phyloP scores from a whole-genome alignment of 345 rosid genomes.

The Ricinus communis region DNA sequence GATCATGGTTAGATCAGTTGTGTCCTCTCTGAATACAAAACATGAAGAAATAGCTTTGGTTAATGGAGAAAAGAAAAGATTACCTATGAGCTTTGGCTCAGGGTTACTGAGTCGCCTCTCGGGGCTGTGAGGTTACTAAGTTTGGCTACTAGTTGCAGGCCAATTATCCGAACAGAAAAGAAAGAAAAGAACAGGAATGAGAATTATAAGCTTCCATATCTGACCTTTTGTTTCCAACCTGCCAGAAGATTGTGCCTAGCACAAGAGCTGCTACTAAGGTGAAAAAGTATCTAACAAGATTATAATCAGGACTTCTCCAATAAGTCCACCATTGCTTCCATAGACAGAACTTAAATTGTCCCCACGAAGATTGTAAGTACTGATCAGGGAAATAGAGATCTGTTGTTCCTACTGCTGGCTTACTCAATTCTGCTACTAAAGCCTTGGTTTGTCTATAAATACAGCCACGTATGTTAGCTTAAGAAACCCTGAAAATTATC shows the following conservation, averaged over 20 bases:
- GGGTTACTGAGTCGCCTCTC: too few species aligned
- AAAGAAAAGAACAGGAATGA: background rate
- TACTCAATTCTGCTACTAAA: conserved; percentile 52
- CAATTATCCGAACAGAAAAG: background rate
- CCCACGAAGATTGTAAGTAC: conserved; percentile 50
- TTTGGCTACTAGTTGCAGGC: too few species aligned
- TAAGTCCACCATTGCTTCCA: conserved; percentile 76
- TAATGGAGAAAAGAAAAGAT: too few species aligned
- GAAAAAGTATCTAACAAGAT: conserved; percentile 56
- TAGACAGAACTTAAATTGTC: conserved; percentile 62
- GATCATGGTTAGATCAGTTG: conserved; percentile 21
- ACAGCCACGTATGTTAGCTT: background rate
- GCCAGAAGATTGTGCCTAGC: conserved; percentile 67
- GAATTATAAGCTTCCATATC: background rate
- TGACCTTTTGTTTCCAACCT: conserved; percentile 53
- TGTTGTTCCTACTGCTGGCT: conserved; percentile 45
- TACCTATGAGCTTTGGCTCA: too few species aligned
- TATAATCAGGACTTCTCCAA: conserved; percentile 79
- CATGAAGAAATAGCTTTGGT: too few species aligned
- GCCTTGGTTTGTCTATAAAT: conserved; percentile 54
- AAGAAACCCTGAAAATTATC: background rate
- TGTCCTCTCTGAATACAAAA: conserved; percentile 12
- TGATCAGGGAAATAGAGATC: conserved; percentile 51
- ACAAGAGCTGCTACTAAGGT: conserved; percentile 50
- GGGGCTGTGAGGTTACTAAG: too few species aligned